Percentiles rank a stretch among this genome's conserved stretches.
Evolutionary conservation across 164 flowering plant genomes (phyloP).

Genomic region (Stephania japonica): DNA sequence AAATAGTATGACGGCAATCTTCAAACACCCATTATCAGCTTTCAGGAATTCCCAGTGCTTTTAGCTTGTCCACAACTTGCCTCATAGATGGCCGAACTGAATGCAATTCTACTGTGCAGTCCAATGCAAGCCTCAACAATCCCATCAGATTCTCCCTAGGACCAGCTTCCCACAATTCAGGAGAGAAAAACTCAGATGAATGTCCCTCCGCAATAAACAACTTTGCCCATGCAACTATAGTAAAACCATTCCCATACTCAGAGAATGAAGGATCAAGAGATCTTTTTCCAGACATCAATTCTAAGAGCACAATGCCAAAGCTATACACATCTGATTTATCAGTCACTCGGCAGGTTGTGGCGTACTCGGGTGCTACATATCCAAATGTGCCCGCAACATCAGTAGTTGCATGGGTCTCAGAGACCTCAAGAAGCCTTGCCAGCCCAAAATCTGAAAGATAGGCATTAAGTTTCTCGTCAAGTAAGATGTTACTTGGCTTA

Average conservation of each 20-base stretch:
- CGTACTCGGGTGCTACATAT: slow-evolving; percentile 80
- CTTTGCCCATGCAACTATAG: slow-evolving; percentile 64
- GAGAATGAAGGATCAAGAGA: slow-evolving; percentile 74
- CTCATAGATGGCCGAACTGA: slow-evolving; percentile 59
- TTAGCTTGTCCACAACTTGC: slow-evolving; percentile 50
- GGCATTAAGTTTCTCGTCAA: slow-evolving; percentile 63
- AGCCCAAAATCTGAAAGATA: slow-evolving; percentile 76
- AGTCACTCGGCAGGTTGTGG: slow-evolving; percentile 74
- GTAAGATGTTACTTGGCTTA: slow-evolving; percentile 78
- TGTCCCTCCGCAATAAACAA: slow-evolving; percentile 51
- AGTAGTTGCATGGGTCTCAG: slow-evolving; percentile 76
- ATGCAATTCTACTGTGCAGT: slow-evolving; percentile 57
- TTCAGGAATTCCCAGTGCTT: slow-evolving; percentile 30
- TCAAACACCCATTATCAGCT: slow-evolving; percentile 1
- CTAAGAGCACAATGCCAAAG: slow-evolving; percentile 66
- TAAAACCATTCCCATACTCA: slow-evolving; percentile 65
- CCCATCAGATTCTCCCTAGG: slow-evolving; percentile 49
- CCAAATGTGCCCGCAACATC: slow-evolving; percentile 89
- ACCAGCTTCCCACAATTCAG: slow-evolving; percentile 50
- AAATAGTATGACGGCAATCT: background rate
- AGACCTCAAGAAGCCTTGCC: slow-evolving; percentile 66
- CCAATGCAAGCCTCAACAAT: slow-evolving; percentile 48
- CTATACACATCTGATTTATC: slow-evolving; percentile 81
- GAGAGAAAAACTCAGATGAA: slow-evolving; percentile 42
- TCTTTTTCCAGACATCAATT: slow-evolving; percentile 63